Evolutionary conservation across 805 yeast species (phyloP), one percentile per base, ranked within the genome.

Genomic region (Ogataea saltuana): DNA sequence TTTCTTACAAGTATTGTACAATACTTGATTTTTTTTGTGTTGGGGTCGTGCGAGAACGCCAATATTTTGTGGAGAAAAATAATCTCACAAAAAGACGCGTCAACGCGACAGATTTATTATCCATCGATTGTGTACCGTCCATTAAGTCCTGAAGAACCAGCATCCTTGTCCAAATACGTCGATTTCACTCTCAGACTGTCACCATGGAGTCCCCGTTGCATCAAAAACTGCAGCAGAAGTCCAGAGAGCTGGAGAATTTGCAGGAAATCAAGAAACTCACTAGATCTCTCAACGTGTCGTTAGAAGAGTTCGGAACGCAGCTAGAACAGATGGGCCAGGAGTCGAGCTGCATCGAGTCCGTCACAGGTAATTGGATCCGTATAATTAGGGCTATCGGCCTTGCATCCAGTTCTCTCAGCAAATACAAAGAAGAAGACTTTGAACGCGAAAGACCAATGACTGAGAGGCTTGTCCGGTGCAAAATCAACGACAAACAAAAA

Each of bases 351-450:
- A 81, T 81, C 6, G 76, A 78, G 2, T 61, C 71, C 4, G 76
- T 83, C 1, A 69, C 85, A 53, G 69, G 78, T 3, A 82, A 80
- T 51, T 83, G 90, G 90, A 73, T 75, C 42, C 77, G 75, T 44
- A 81, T 83, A 15, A 65, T 80, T 15, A 69, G 78, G 45, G 74
- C 85, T 3, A 75, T 83, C 0, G 74, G 83, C 9, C 62, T 84
- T 51, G 88, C 88, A 23, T 69, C 78, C 19, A 54, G 73, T 54
- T 72, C 80, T n/a, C 55, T 78, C 45, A 50, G 70, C 45, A 71
- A 69, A 33, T 71, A 77, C 43, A 53, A 68, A 1, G 67, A 69
- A 13, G 62, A 61, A 32, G 80, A 74, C 44, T 70, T 70, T 42
- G 73, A 74, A 13, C 59, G 53, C 1, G 62, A 61, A 23, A 69